Evolutionary conservation across 2,329 filamentous ascomycete species (phyloP), one percentile per base, ranked within the genome.

Genomic region (Colletotrichum liriopes): DNA sequence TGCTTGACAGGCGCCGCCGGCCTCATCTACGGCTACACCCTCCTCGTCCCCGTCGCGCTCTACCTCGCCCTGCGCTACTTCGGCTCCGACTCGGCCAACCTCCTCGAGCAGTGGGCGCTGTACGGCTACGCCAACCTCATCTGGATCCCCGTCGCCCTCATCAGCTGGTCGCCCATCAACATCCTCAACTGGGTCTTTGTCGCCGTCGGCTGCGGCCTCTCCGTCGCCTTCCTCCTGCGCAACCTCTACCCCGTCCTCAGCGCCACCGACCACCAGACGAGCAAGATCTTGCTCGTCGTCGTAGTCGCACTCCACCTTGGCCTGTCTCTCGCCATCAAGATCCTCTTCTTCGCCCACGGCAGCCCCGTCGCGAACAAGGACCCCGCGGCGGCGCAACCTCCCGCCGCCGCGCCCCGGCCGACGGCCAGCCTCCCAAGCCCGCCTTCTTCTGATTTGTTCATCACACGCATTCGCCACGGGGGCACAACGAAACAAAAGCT

Each of bases 71-170:
- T 99, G 75, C 94, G 93, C 78, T 99, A 97, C 92, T 98, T 98
- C 83, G 96, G 96, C 69, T 96, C 94, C 82, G 95, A 98, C 81
- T 93, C 91, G 68, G 95, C 96, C 74, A 97, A 98, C 83, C 86
- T 99, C 72, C 89, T 99, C 76, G 96, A 99, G 86, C 98, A 95
- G 86, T 95, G 94, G 91, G 94, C 95, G 72, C 86, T 99, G 45
- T 99, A 98, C 82, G 96, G 96, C 66, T 99, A 99, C 86, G 91
- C 93, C 69, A 99, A 99, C 84, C 86, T 99, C 78, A 94, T 99
- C 79, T 99, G 96, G 96, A 95, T 99, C 77, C 94, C 93, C 2
- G 95, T 99, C 54, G 95, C 96, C 59, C 84, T 97, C 74, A 94
- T 98, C 76, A 95, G 93, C 80, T 98, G 95, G 93, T 96, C 93